Conservation (phyloP, 179 eudicot species). For the Silene vulgaris region DNA sequence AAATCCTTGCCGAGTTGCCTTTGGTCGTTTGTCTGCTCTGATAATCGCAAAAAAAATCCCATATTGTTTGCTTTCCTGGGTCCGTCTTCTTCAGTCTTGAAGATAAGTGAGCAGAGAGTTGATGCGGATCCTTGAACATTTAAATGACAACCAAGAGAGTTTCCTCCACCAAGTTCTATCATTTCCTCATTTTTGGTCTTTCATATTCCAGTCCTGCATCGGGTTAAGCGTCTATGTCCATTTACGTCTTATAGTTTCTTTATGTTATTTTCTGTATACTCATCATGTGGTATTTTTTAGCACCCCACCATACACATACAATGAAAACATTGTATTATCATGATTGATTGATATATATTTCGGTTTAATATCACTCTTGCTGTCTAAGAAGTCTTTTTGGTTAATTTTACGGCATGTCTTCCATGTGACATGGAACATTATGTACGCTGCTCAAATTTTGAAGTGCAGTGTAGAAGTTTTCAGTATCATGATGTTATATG, state of each 20-base stretch:
- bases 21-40: constrained; percentile 18
- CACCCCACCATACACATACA: constrained; percentile 26
- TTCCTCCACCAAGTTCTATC: constrained; percentile 12
- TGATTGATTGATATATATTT: constrained; percentile 21
- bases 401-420: neutral
- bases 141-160: constrained; percentile 21
- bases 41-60: constrained; percentile 14
- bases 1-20: neutral
- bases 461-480: constrained; percentile 23
- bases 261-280: constrained; percentile 22
- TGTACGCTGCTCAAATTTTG: constrained; percentile 20
- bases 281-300: constrained; percentile 32
- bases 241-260: constrained; percentile 29
- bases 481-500: neutral
- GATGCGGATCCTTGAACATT: constrained; percentile 22
- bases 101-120: constrained; percentile 18
- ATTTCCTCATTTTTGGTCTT: constrained; percentile 17
- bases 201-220: constrained; percentile 30
- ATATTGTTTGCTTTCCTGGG: neutral
- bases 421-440: constrained; percentile 13
- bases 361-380: constrained; percentile 16
- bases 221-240: constrained; percentile 20
- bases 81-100: constrained; percentile 2
- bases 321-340: constrained; percentile 31
- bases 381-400: constrained; percentile 25